These are phyloP conservation scores for Lonicera japonica DNA, from an alignment of 129 eudicot species.

Conservation along the genomic window DNA sequence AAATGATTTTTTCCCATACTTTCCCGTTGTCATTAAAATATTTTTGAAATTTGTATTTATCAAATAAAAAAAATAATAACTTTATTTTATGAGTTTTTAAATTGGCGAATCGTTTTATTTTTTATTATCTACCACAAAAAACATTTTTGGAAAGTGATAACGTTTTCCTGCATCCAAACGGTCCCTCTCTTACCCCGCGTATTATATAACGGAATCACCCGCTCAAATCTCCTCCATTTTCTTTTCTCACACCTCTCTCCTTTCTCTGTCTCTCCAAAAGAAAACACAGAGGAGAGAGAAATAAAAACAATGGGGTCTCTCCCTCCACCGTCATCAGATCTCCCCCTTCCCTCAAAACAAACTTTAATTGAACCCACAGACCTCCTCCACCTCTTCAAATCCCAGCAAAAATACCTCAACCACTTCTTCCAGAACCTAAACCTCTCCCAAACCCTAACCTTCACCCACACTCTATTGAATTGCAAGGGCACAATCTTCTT, in stretches of 20 bases:
- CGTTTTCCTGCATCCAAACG: neutral
- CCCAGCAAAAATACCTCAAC: slow-evolving; percentile 83
- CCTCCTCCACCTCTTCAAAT: slow-evolving; percentile 61
- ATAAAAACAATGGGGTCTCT: slow-evolving; percentile 42
- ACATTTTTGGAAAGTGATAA: no score
- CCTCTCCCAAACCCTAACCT: slow-evolving; percentile 56
- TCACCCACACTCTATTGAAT: slow-evolving; percentile 76
- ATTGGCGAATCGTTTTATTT: no score
- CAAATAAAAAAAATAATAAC: no score
- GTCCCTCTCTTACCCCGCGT: neutral
- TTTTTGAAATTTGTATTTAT: no score
- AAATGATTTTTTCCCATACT: no score
- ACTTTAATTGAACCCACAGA: slow-evolving; percentile 33
- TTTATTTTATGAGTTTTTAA: no score
- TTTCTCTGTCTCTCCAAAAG: neutral
- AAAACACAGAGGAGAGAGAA: neutral
- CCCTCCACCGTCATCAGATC: slow-evolving; percentile 19
- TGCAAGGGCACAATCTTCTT: slow-evolving; percentile 71
- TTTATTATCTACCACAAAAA: no score
- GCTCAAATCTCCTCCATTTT: neutral
- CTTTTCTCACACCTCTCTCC: no score
- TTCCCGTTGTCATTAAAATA: no score
- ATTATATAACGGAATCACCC: neutral
- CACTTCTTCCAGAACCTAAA: slow-evolving; percentile 75
- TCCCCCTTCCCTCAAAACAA: slow-evolving; percentile 5